phyloP scores from a whole-genome alignment of 2,329 filamentous ascomycete species.

The Verruconis gallopava region DNA sequence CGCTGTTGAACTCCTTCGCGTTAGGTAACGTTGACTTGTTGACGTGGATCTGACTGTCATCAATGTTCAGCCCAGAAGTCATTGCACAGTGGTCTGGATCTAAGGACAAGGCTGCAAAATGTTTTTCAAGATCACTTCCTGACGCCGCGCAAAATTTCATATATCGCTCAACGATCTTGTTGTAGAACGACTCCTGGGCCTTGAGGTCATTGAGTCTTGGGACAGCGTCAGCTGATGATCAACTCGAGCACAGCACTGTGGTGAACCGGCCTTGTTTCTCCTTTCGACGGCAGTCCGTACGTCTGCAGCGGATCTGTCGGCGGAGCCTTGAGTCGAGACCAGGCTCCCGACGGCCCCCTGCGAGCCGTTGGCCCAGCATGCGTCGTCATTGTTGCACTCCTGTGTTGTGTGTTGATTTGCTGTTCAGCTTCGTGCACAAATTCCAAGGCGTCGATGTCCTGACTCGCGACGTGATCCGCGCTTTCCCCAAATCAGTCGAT shows the following conservation, averaged over 20 bases:
- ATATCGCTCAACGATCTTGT: conserved; percentile 76
- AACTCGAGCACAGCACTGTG: too few species aligned
- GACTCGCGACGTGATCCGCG: not conserved
- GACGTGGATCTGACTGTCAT: not conserved
- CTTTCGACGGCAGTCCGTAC: conserved; percentile 81
- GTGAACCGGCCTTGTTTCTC: conserved; percentile 68
- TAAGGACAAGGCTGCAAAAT: conserved; percentile 52
- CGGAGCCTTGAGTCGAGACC: conserved; percentile 37
- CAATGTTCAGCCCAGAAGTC: conserved; percentile 8
- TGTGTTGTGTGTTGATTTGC: not conserved
- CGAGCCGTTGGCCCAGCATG: conserved; percentile 15
- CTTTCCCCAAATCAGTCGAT: not conserved
- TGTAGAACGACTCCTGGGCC: conserved; percentile 74
- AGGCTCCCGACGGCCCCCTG: conserved; percentile 40
- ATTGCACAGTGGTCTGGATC: not conserved
- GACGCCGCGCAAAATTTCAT: conserved; percentile 75
- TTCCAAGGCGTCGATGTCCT: too few species aligned
- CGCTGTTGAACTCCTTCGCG: not conserved
- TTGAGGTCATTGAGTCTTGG: conserved; percentile 49
- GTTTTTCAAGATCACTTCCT: conserved; percentile 58
- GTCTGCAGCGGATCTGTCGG: conserved; percentile 62
- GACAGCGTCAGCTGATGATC: too few species aligned
- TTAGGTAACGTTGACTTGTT: conserved; percentile 8
- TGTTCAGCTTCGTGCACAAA: too few species aligned
- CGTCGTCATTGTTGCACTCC: conserved; percentile 13